Percentiles rank a stretch among this genome's conserved stretches.
Evolutionary conservation across 257 asterid species (phyloP).

Genomic region (Sherardia arvensis): DNA sequence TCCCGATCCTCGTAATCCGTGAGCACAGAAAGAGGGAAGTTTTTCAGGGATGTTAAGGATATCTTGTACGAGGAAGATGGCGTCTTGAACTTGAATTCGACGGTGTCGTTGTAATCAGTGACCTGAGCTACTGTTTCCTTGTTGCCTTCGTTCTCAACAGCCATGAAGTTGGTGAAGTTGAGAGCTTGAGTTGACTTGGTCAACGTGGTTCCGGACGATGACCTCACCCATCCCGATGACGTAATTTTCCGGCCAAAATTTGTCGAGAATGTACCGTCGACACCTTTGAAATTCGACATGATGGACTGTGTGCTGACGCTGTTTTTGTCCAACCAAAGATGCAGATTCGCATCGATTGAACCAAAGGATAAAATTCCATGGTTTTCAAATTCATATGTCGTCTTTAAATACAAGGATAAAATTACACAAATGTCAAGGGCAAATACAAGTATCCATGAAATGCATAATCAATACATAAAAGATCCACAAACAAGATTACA

Average conservation of each 20-base stretch:
- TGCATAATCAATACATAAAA: no score
- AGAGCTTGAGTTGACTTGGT: constrained; percentile 35
- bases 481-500: no score
- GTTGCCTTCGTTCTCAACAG: constrained; percentile 50
- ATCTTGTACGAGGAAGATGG: constrained; percentile 15
- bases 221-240: constrained; percentile 45
- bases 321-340: no score
- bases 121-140: constrained; percentile 48
- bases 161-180: constrained; percentile 38
- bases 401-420: no score
- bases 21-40: constrained; percentile 24
- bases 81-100: constrained; percentile 9
- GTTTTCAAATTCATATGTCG: no score
- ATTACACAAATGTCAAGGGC: no score
- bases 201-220: constrained; percentile 43
- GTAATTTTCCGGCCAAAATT: constrained; percentile 38
- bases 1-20: constrained; percentile 34
- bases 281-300: constrained; percentile 35
- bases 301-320: constrained; percentile 16
- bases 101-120: constrained; percentile 33
- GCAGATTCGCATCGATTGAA: no score
- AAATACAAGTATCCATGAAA: no score
- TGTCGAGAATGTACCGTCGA: constrained; percentile 42
- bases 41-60: constrained; percentile 23
- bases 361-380: no score